Conservation (phyloP, 1,139 yeast genomes). For the Candida gigantensis region DNA sequence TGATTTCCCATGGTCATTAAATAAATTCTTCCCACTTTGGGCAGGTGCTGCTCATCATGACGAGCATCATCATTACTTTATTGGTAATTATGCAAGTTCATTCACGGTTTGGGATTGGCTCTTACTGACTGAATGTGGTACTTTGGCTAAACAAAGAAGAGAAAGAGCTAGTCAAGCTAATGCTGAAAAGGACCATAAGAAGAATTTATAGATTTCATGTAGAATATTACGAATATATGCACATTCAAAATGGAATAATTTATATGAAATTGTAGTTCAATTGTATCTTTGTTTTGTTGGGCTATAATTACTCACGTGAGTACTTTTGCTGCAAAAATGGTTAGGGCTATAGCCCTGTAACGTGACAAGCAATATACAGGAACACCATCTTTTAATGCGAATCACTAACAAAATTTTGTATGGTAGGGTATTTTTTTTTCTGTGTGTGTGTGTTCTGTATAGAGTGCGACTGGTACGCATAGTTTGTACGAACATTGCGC, state of each 20-base stretch:
- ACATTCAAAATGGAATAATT: no score
- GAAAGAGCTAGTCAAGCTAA: constrained; percentile 43
- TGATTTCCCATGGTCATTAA: constrained; percentile 95
- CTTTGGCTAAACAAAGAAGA: constrained; percentile 61
- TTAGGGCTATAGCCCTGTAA: constrained; percentile 6
- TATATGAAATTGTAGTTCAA: no score
- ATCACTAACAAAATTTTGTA: background rate
- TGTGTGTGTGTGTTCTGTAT: background rate
- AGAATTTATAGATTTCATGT: constrained; percentile 10
- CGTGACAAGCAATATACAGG: constrained; percentile 4
- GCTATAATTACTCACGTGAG: no score
- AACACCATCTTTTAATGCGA: background rate
- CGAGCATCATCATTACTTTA: constrained; percentile 91
- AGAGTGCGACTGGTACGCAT: background rate
- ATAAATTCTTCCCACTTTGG: constrained; percentile 91
- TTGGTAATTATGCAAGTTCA: constrained; percentile 89
- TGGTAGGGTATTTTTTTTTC: background rate
- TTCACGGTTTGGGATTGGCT: constrained; percentile 93
- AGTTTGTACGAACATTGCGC: no score
- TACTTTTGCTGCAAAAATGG: constrained; percentile 2
- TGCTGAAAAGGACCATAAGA: constrained; percentile 28
- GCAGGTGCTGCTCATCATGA: constrained; percentile 99
- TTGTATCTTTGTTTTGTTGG: no score
- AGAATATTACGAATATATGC: background rate
- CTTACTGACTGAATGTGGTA: constrained; percentile 82